These are phyloP conservation scores for Kwoniella heveanensis DNA, from an alignment of 768 basidiomycete species.

Conservation along the genomic window DNA sequence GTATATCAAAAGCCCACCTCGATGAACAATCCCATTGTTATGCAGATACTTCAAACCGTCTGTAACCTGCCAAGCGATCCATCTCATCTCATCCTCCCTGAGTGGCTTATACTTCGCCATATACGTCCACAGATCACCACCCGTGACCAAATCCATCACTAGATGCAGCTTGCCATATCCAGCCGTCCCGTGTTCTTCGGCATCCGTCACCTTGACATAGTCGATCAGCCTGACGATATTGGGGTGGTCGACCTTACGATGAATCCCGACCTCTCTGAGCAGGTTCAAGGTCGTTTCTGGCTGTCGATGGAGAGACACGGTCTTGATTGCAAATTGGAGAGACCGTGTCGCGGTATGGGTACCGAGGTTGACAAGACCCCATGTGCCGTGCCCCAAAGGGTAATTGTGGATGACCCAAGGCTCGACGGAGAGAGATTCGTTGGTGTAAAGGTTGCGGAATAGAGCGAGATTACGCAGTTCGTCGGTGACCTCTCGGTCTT, in stretches of 20 bases:
- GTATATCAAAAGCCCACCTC: too few species aligned
- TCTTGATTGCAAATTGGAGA: constrained; percentile 35
- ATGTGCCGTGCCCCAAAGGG: constrained; percentile 32
- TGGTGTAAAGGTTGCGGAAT: neutral
- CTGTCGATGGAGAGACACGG: neutral
- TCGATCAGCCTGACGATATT: constrained; percentile 32
- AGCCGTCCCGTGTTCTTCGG: neutral
- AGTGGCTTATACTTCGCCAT: constrained; percentile 20
- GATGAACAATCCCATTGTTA: constrained; percentile 33
- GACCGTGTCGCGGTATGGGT: neutral
- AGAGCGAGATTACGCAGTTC: neutral
- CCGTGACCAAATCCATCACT: constrained; percentile 29
- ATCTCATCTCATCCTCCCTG: constrained; percentile 32
- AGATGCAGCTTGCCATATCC: constrained; percentile 22
- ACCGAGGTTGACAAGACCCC: constrained; percentile 34
- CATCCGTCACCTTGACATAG: constrained; percentile 5
- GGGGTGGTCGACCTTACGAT: constrained; percentile 28
- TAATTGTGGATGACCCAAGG: constrained; percentile 30
- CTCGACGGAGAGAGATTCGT: neutral
- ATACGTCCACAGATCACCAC: constrained; percentile 40
- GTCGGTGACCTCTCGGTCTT: neutral
- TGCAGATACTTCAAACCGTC: constrained; percentile 31
- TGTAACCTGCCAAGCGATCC: constrained; percentile 29
- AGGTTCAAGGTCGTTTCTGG: neutral
- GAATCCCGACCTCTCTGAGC: constrained; percentile 21